Conservation (phyloP, 2,329 filamentous ascomycete genomes). For the Dryadomyces quercus-mongolicae region DNA sequence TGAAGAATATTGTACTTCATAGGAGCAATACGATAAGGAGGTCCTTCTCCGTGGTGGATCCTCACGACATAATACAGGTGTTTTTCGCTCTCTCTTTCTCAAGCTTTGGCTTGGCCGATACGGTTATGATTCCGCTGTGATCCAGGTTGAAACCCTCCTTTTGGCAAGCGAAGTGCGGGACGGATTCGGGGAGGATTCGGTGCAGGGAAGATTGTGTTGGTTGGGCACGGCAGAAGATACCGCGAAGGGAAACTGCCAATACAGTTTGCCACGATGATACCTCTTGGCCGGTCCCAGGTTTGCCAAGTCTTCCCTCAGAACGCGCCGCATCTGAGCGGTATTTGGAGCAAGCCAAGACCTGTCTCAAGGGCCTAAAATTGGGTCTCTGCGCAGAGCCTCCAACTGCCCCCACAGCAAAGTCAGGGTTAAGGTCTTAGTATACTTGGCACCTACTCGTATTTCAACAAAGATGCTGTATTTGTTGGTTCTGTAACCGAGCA, state of each 20-base stretch:
- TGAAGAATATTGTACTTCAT: not conserved
- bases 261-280: not conserved
- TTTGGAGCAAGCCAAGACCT: not conserved
- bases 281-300: conserved; percentile 3
- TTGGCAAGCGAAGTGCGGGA: not conserved
- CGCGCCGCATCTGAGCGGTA: not conserved
- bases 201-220: not conserved
- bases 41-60: not conserved
- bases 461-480: not conserved
- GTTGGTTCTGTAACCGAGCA: not conserved
- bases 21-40: not conserved
- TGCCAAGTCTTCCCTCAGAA: conserved; percentile 3
- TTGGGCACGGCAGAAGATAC: not conserved
- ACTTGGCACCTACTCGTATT: not conserved
- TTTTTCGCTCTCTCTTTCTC: not conserved
- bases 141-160: not conserved
- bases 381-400: conserved; percentile 1
- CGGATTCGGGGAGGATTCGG: not conserved
- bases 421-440: not conserved
- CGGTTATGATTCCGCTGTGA: not conserved
- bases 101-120: conserved; percentile 1
- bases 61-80: not conserved
- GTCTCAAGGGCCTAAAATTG: not conserved
- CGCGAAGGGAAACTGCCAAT: not conserved
- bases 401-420: not conserved